Evolutionary conservation across 257 asterid species (phyloP).

Genomic region (Nicotiana undulata): DNA sequence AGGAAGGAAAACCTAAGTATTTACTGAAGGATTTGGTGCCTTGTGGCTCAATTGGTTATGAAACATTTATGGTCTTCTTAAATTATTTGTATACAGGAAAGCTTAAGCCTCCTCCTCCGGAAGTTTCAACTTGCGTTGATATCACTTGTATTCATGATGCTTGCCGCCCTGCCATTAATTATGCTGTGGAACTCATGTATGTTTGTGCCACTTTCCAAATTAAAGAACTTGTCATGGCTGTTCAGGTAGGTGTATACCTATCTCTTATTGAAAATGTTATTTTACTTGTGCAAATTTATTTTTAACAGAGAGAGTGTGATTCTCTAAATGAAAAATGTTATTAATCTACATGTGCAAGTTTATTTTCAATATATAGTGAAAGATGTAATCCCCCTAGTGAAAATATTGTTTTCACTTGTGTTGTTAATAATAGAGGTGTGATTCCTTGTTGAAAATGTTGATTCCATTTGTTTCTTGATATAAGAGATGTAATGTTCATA

Average conservation of each 20-base stretch:
- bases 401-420: too few relatives aligned
- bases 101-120: slow-evolving; percentile 48
- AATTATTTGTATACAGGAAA: slow-evolving; percentile 66
- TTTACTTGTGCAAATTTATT: too few relatives aligned
- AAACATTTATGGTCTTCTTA: slow-evolving; percentile 43
- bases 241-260: slow-evolving; percentile 43
- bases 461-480: too few relatives aligned
- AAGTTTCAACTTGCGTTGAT: slow-evolving; percentile 80
- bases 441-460: too few relatives aligned
- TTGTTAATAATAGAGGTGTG: too few relatives aligned
- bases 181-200: slow-evolving; percentile 79
- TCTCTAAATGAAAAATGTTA: too few relatives aligned
- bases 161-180: slow-evolving; percentile 74
- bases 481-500: too few relatives aligned
- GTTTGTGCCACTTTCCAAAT: slow-evolving; percentile 71
- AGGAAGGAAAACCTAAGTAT: slow-evolving; percentile 54
- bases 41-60: slow-evolving; percentile 45
- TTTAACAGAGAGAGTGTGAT: too few relatives aligned
- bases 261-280: background rate
- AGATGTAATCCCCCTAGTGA: too few relatives aligned
- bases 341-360: too few relatives aligned
- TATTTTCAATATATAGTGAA: too few relatives aligned
- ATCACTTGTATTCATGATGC: slow-evolving; percentile 69
- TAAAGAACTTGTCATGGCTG: slow-evolving; percentile 59
- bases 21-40: slow-evolving; percentile 43